A percentile compares a stretch with the other conserved stretches of the same genome.
Evolutionary conservation across 2,329 filamentous ascomycete genomes (phyloP).

Genomic region (Fusarium continuum): DNA sequence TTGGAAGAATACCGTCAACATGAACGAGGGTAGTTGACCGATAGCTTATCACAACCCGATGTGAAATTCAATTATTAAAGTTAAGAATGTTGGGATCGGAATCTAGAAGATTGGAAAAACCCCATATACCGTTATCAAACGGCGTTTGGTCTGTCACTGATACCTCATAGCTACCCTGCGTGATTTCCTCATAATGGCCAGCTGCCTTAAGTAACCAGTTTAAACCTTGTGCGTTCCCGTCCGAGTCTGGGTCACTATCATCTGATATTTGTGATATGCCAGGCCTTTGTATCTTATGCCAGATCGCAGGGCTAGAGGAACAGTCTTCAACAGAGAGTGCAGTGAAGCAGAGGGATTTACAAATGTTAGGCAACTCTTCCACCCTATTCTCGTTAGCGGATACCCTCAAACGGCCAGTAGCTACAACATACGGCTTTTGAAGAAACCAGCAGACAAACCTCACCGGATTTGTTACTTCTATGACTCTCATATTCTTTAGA

Average conservation of each 20-base stretch:
- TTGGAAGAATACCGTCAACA: background rate
- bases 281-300: background rate
- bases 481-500: background rate
- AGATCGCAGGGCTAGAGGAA: background rate
- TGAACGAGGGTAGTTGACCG: background rate
- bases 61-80: background rate
- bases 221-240: background rate
- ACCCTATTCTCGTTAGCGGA: no score
- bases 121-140: no score
- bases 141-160: background rate
- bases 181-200: background rate
- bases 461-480: background rate
- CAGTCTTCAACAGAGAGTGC: no score
- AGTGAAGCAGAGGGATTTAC: no score
- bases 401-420: background rate
- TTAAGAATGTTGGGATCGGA: background rate
- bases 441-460: slow-evolving; percentile 2
- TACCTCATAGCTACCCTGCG: background rate
- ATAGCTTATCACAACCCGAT: background rate
- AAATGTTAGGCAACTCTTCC: no score
- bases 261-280: background rate
- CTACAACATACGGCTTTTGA: background rate
- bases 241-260: background rate
- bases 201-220: background rate
- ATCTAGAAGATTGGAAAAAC: background rate